Base-by-base conservation (phyloP, 371 early-diverging fungal species). In the Saksenaea oblongispora region DNA sequence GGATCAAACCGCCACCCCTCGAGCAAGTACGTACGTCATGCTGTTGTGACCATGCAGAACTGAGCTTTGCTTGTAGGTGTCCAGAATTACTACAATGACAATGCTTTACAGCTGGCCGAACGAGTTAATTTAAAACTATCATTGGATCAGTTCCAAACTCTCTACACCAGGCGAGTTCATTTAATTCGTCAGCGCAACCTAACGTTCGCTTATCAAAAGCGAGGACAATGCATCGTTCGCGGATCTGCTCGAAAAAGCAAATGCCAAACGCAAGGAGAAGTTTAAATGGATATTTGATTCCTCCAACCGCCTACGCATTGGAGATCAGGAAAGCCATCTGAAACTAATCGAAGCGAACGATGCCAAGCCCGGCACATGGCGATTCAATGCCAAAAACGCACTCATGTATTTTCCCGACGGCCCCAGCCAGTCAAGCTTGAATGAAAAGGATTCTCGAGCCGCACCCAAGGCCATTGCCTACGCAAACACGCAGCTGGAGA, bases 221-320 rank as follows among this genome's bases (percentile, higher is more conserved):
- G 94, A 94, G 67, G 95, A 94, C 70, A 93, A 94, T 72, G 89
- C 91, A 11, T 91, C 92, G 3, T 95, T 95, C 70, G 63, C 73
- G 28, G 84, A 82, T 18, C 69, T 93, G 13, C 34, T 95, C 10
- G 85, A 88, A 62, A 84, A 83, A 56, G 76, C 83, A 24, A 91
- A 91, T 42, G 71, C 80, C 15, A 83, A 84, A 34, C 72, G 78
- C 39, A 72, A 76, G 55, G 83, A 85, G 54, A 83, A 88, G 61
- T 87, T 87, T 59, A 72, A 80, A 34, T 93, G 93, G 93, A 70
- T 87, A 34, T 91, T 82, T 62, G 88, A 92, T 14, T 82, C 84
- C 62, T 72, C 73, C 5, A 75, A 80, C 4, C 76, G 67, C 24
- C 65, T 74, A 41, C 62, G 59, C 4, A 59, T 70, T 5, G 56